A percentile compares a stretch with the other conserved stretches of the same genome.
These are phyloP conservation scores for Periconia sp. DNA, from an alignment of 2,329 filamentous ascomycete genomes.

Conservation along the genomic window DNA sequence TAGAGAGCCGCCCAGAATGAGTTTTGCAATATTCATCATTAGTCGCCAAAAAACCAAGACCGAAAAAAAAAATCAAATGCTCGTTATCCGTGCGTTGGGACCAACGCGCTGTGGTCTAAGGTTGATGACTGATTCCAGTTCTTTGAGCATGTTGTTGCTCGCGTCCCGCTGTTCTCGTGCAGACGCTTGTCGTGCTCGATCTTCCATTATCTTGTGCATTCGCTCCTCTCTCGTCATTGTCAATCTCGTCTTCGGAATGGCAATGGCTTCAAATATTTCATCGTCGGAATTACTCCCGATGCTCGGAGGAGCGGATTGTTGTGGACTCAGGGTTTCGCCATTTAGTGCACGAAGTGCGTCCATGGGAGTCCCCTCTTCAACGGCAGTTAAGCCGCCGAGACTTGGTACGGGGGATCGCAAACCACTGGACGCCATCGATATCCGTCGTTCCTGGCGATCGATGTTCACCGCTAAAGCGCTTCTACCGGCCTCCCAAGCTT, in stretches of 20 bases:
- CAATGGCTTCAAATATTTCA: constrained; percentile 90
- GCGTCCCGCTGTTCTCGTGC: constrained; percentile 75
- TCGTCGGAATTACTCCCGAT: constrained; percentile 62
- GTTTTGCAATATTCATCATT: constrained; percentile 14
- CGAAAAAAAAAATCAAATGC: constrained; percentile 27
- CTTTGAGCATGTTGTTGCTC: constrained; percentile 85
- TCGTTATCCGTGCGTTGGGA: constrained; percentile 33
- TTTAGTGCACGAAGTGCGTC: constrained; percentile 78
- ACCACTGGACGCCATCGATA: constrained; percentile 55
- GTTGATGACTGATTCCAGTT: constrained; percentile 84
- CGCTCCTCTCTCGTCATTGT: constrained; percentile 82
- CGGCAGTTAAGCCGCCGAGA: constrained; percentile 64
- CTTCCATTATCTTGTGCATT: constrained; percentile 83
- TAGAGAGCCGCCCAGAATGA: constrained; percentile 2
- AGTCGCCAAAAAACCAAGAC: constrained; percentile 6
- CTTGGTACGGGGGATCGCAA: constrained; percentile 54
- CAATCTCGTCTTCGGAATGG: constrained; percentile 67
- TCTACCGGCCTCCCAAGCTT: constrained; percentile 65
- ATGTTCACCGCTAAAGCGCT: constrained; percentile 79
- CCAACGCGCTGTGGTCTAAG: constrained; percentile 31
- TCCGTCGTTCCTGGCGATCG: constrained; percentile 70
- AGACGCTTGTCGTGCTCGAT: constrained; percentile 72
- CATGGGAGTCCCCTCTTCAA: constrained; percentile 57
- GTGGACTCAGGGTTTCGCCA: constrained; percentile 65
- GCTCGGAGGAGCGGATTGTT: constrained; percentile 41